Base-by-base conservation (phyloP, 2,329 filamentous ascomycete species). In the Sarocladium brachiariae region DNA sequence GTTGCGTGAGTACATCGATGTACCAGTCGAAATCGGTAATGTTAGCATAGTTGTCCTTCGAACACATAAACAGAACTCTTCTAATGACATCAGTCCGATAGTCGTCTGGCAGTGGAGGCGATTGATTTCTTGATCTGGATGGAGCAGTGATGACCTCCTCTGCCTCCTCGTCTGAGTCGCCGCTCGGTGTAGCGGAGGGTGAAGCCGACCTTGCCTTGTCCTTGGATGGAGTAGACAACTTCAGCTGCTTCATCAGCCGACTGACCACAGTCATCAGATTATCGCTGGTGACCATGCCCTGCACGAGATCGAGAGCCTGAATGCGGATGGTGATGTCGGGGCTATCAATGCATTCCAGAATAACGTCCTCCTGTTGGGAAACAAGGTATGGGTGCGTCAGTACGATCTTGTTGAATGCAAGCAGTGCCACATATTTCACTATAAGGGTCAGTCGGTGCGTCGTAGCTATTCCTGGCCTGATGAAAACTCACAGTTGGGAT, bases 11-110 rank as follows among this genome's bases (percentile, higher is more conserved):
- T 24, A 96, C 81, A 57, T 93, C 88, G 57, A 97, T 86, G 65
- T 97, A 97, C 93, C 93, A 99, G 58, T 96, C 92, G 65, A 99
- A 99, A 63, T 99, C 92, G 49, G 78, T 72, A 45, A 99, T 75
- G 61, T 90, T 89, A 34, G 80, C 78, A 65, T 97, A 99, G 54
- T 90, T 96, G 56, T 91, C 86, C 56, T 84, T 83, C 8, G 89
- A 88, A 65, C 92, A 97, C 82, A 99, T 95, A 54, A 84, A 82
- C 10, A 97, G 66, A 53, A 97, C 89, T 53, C 87, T 81, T 51
- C 79, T 78, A 49, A 97, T 89, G 18, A 96, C 89, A 59, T 88
- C 88, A 33, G 84, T 73, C 49, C 84, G 84, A 65, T 97, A 99
- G 56, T 95, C 89, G 54, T 91, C 85, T 0, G 93, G 90, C 7